phyloP scores from a whole-genome alignment of 805 yeast species.

The Metschnikowia matae region DNA sequence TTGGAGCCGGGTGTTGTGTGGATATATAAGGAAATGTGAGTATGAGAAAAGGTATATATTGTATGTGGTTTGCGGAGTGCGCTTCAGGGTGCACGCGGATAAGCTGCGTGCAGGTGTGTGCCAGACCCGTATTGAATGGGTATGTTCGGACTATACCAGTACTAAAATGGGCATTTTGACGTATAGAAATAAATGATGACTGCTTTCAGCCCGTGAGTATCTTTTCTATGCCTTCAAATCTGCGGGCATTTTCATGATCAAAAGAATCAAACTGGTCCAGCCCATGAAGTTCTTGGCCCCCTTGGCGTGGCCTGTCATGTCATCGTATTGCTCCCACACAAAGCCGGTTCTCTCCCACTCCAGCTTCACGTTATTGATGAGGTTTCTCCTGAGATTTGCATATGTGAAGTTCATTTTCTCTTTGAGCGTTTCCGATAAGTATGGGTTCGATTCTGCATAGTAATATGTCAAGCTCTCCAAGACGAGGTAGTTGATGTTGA shows the following conservation, averaged over 20 bases:
- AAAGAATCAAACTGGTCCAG: conserved; percentile 82
- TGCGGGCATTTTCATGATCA: conserved; percentile 82
- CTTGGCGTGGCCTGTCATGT: conserved; percentile 63
- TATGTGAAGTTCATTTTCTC: conserved; percentile 41
- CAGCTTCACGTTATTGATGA: conserved; percentile 63
- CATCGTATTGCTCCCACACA: conserved; percentile 90
- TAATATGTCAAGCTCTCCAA: conserved; percentile 68
- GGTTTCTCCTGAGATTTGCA: conserved; percentile 53
- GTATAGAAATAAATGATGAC: too few relatives aligned
- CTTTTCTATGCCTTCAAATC: background rate
- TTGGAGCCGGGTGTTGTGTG: background rate
- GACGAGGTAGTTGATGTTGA: conserved; percentile 80
- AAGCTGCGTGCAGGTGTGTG: background rate
- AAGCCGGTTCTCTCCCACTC: conserved; percentile 75
- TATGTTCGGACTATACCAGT: too few relatives aligned
- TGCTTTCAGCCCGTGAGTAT: too few relatives aligned
- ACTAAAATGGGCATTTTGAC: too few relatives aligned
- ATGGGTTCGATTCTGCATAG: conserved; percentile 24
- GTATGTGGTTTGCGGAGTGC: conserved; percentile 2
- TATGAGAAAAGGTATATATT: background rate
- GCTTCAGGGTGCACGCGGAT: conserved; percentile 3
- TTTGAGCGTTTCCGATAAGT: conserved; percentile 35
- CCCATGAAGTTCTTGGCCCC: conserved; percentile 91
- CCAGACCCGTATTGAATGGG: background rate
- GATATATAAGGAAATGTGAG: background rate